phyloP scores from a whole-genome alignment of 164 flowering plant genomes.

The Vitis amurensis region DNA sequence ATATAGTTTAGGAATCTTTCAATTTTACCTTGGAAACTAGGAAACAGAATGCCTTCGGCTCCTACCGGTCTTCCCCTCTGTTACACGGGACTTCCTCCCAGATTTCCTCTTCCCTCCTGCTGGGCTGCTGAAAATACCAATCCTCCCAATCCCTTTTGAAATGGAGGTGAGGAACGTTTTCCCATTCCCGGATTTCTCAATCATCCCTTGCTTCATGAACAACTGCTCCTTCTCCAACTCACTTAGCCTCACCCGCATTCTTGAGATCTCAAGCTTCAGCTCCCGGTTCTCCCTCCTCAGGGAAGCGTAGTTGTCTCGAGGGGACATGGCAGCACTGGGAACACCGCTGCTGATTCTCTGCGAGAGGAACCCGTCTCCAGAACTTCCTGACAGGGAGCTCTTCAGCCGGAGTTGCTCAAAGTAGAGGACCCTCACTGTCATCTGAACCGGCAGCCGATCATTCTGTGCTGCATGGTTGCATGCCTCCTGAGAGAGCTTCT shows the following conservation, averaged over 20 bases:
- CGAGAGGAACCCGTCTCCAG: slow-evolving; percentile 52
- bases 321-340: slow-evolving; percentile 75
- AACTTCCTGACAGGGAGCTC: slow-evolving; percentile 48
- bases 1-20: background rate
- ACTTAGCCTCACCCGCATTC: slow-evolving; percentile 72
- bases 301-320: slow-evolving; percentile 80
- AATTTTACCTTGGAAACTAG: slow-evolving; percentile 7
- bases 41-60: slow-evolving; percentile 53
- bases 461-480: slow-evolving; percentile 78
- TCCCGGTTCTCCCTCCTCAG: slow-evolving; percentile 76
- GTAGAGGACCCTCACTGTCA: slow-evolving; percentile 65
- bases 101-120: slow-evolving; percentile 43
- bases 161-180: slow-evolving; percentile 56
- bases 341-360: slow-evolving; percentile 71
- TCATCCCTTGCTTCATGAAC: slow-evolving; percentile 71
- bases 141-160: slow-evolving; percentile 59
- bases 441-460: slow-evolving; percentile 73
- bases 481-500: slow-evolving; percentile 81
- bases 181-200: slow-evolving; percentile 51
- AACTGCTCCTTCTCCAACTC: slow-evolving; percentile 82
- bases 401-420: slow-evolving; percentile 69
- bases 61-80: slow-evolving; percentile 55
- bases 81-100: slow-evolving; percentile 33
- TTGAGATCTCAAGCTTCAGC: slow-evolving; percentile 70
- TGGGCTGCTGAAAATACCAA: slow-evolving; percentile 48